Percentiles rank a stretch among this genome's conserved stretches.
phyloP scores from a whole-genome alignment of 2,329 filamentous ascomycete genomes.

The Celoporthe dispersa region DNA sequence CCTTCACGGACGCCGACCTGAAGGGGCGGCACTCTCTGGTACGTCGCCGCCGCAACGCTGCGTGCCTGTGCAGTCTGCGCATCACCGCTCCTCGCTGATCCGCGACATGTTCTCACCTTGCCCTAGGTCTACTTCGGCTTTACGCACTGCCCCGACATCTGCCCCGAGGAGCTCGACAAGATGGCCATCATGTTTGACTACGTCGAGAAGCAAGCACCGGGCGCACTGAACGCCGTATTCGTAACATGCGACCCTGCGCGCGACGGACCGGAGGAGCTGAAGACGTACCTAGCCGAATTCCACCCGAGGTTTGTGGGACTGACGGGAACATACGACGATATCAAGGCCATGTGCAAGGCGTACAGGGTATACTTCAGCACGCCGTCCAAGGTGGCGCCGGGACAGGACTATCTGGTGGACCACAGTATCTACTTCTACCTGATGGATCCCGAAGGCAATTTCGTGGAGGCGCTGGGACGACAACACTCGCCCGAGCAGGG shows the following conservation, averaged over 20 bases:
- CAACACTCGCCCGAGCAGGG: conserved; percentile 91
- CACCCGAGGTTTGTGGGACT: conserved; percentile 84
- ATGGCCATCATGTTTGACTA: conserved; percentile 95
- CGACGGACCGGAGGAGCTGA: conserved; percentile 83
- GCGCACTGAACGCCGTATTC: conserved; percentile 76
- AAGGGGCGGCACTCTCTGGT: conserved; percentile 85
- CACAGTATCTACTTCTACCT: conserved; percentile 99
- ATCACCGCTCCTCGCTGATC: conserved; percentile 1
- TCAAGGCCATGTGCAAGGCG: conserved; percentile 92
- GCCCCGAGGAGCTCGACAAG: conserved; percentile 98
- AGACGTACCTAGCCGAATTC: conserved; percentile 88
- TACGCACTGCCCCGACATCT: conserved; percentile 97
- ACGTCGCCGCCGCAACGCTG: neutral
- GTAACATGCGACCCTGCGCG: conserved; percentile 94
- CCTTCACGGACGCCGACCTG: conserved; percentile 79
- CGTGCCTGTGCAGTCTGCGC: neutral
- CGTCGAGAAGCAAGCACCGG: conserved; percentile 56
- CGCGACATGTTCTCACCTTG: neutral
- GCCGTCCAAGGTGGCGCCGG: conserved; percentile 82
- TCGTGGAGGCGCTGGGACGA: conserved; percentile 93
- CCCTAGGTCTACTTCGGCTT: conserved; percentile 94
- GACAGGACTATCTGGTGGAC: conserved; percentile 96
- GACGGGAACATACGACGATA: conserved; percentile 90
- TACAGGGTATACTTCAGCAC: conserved; percentile 98
- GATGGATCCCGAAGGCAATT: conserved; percentile 98